Base-by-base conservation (phyloP, 2,329 filamentous ascomycete species). In the Fusarium palustre region DNA sequence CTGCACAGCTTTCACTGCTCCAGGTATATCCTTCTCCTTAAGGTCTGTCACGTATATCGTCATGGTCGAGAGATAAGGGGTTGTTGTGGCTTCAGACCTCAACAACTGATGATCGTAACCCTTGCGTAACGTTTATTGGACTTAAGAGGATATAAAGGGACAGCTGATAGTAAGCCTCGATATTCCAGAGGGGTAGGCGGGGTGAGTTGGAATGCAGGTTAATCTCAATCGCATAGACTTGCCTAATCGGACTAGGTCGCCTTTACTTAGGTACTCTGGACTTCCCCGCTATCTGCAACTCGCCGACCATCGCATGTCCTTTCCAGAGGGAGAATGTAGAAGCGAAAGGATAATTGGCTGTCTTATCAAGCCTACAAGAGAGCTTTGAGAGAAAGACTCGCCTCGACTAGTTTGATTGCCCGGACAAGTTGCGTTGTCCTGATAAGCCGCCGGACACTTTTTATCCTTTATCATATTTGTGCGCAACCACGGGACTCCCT, bases 1-100 rank as follows among this genome's bases (percentile, higher is more conserved):
- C 76, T 92, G 90, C 48, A 92, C 88, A 45, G 88, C 90, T 39
- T 86, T 83, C 52, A 91, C 86, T 24, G 88, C 88, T 10, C 85
- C 87, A 28, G 88, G 84, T 54, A 91, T 91, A 69, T 92, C 90
- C 49, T 77, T 74, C 69, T 87, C 82, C 2, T 82, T 83, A 72
- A 92, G 84, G 11, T 81, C 83, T 7, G 82, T 79, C 59, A 92
- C 84, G 65, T 85, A 76, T 74, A 91, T 85, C 7, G 79, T 72
- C 85, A 87, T 87, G 2, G 5, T 47, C 16, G 38, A 7, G 6
- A 9, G 3, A 7, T 10, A 12, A 2, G 4, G 7, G 13, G 13
- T 2, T 1, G n/a, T 10, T 10, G 13, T 48, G 11, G 6, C 7
- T 48, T 13, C 2, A 24, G 8, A 15, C 2, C 6, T 13, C 2